Evolutionary conservation across 108 stramenopile species (phyloP).

Genomic region (Epipyxis sp.): DNA sequence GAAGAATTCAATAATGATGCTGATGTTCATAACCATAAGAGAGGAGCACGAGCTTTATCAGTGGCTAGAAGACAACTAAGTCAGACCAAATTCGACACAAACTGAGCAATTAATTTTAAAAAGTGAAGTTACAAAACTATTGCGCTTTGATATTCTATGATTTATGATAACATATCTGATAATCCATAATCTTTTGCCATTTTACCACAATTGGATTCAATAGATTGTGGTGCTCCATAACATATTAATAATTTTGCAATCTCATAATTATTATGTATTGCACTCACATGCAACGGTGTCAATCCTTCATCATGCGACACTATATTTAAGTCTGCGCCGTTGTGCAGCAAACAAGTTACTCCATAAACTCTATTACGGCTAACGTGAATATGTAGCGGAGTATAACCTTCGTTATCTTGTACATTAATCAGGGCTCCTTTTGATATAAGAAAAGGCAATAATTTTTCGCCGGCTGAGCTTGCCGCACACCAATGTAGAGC

Average conservation of each 20-base stretch:
- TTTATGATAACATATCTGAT: too few relatives aligned
- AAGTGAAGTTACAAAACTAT: too few relatives aligned
- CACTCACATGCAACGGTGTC: neutral
- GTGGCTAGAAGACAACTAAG: too few relatives aligned
- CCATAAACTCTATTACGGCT: neutral
- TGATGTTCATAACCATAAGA: too few relatives aligned
- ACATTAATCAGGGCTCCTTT: neutral
- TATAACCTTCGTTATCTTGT: conserved; percentile 3
- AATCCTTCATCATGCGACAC: neutral
- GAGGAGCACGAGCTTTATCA: too few relatives aligned
- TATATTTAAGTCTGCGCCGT: neutral
- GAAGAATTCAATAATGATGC: too few relatives aligned
- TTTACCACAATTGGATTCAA: too few relatives aligned
- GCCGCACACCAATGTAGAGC: conserved; percentile 23
- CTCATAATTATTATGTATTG: neutral
- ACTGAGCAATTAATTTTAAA: too few relatives aligned
- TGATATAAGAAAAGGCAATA: conserved; percentile 10
- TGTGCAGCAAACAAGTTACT: neutral
- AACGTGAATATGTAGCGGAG: neutral
- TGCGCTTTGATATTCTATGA: too few relatives aligned
- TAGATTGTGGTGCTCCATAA: neutral
- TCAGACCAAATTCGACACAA: too few relatives aligned
- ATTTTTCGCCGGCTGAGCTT: neutral
- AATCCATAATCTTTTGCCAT: too few relatives aligned
- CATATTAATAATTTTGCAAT: neutral